Evolutionary conservation across 805 yeast species (phyloP), one percentile per base, ranked within the genome.

Genomic region (Ogataea chonburiensis): DNA sequence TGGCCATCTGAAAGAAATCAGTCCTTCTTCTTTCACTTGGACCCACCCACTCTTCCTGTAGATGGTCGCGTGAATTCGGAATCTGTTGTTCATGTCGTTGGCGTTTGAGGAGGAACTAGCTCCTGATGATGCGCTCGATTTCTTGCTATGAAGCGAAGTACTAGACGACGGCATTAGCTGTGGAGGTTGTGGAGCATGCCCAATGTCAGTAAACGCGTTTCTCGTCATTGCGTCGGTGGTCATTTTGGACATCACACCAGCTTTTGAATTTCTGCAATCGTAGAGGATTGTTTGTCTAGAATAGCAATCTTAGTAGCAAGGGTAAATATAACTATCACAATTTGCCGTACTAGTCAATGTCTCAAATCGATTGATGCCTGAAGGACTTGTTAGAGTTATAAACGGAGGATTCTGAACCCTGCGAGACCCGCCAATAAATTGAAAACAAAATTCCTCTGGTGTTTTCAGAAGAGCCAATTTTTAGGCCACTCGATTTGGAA

Each of bases 1-100:
- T 40, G 89, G 88, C 98, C 98, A 91, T 49, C 95, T 69, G 58
- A 89, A 88, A 5, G 88, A 77, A 46, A 86, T 75, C 45, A 91
- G 66, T 10, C 97, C 96, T 51, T 91, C 97, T 51, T 91, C 98
- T 59, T 86, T 89, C 41, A 87, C 79, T 37, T 85, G 84, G 15
- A 87, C 89, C 95, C 96, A 89, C 0, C 97, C 96, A 40, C 77
- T 71, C 40, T 75, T 45, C 33, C 68, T 59, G 40, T 63, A 61
- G 22, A 58, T 51, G 3, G 58, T 52, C 24, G 61, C 47, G 29
- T 63, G 66, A 21, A 61, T 59, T 22, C 55, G 52, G 17, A 39
- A 29, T 15, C 44, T 40, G 43, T 33, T 37, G 18, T 28, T 45
- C 17, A 34, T 36, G 20, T 17, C 17, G 28, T 33, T 35, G 28